Conservation (phyloP, 331 rosid species). For the Arachis monticola region DNA sequence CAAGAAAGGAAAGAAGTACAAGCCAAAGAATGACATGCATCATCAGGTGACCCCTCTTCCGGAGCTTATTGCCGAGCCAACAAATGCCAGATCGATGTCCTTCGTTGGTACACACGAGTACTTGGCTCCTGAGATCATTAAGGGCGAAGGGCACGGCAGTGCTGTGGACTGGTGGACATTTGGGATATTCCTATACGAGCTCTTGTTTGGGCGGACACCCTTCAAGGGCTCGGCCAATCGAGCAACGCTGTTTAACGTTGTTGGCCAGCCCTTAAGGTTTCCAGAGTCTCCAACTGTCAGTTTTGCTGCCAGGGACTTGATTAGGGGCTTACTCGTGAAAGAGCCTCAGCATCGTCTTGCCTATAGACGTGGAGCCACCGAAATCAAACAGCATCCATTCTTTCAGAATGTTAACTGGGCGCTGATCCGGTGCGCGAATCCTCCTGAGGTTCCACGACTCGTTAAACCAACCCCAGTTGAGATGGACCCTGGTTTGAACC, state of each 20-base stretch:
- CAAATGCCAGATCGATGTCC: slow-evolving; percentile 95
- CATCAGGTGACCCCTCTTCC: slow-evolving; percentile 88
- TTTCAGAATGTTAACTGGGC: slow-evolving; percentile 99
- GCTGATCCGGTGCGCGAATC: slow-evolving; percentile 89
- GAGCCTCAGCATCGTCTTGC: slow-evolving; percentile 99
- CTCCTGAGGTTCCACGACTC: slow-evolving; percentile 83
- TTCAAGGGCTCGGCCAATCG: slow-evolving; percentile 87
- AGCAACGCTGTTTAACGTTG: slow-evolving; percentile 90
- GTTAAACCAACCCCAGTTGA: slow-evolving; percentile 45
- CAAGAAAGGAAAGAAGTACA: slow-evolving; percentile 68
- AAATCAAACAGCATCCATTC: slow-evolving; percentile 94
- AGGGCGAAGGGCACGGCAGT: slow-evolving; percentile 99
- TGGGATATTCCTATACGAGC: slow-evolving; percentile 95
- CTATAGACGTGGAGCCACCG: slow-evolving; percentile 93
- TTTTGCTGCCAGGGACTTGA: slow-evolving; percentile 96
- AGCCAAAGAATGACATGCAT: slow-evolving; percentile 61
- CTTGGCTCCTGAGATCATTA: slow-evolving; percentile 94
- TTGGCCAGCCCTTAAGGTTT: slow-evolving; percentile 93
- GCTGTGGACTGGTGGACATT: slow-evolving; percentile 99
- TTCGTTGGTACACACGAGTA: slow-evolving; percentile 98
- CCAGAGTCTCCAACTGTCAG: slow-evolving; percentile 92
- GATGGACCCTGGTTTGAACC: slow-evolving; percentile 65
- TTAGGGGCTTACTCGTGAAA: slow-evolving; percentile 94
- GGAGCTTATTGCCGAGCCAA: slow-evolving; percentile 89
- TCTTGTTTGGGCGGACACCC: slow-evolving; percentile 91